Conservation (phyloP, 108 stramenopile species). For the Schizochytrium sp. region DNA sequence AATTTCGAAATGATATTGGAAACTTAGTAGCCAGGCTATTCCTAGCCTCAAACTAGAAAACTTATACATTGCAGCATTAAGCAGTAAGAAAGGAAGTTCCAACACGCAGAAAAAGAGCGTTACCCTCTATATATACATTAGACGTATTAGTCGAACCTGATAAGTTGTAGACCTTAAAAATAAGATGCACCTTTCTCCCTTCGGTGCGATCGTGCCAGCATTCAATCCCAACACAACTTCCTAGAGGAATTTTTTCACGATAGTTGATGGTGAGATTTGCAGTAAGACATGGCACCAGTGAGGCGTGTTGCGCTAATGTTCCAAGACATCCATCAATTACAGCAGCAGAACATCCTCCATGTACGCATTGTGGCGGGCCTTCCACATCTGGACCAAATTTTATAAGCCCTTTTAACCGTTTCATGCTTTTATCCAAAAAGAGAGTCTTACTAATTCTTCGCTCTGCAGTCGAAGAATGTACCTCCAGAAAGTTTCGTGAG, state of each 20-base stretch:
- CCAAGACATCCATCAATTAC: conserved; percentile 18
- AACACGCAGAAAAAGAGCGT: conserved; percentile 6
- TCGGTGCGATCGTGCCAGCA: conserved; percentile 30
- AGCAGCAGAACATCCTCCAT: conserved; percentile 51
- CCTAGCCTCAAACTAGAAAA: no score
- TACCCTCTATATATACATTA: conserved; percentile 11
- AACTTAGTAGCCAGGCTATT: no score
- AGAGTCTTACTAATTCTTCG: conserved; percentile 36
- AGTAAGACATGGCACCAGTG: conserved; percentile 17
- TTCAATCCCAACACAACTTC: conserved; percentile 25
- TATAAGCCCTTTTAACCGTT: background rate
- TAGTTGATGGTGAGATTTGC: conserved; percentile 44
- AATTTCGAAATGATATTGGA: no score
- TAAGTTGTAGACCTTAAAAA: conserved; percentile 36
- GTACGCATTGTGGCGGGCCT: conserved; percentile 55
- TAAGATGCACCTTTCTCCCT: conserved; percentile 17
- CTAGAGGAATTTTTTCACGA: conserved; percentile 42
- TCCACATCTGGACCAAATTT: conserved; percentile 46
- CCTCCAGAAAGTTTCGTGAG: conserved; percentile 48
- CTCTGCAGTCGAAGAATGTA: conserved; percentile 4
- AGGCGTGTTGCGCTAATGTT: conserved; percentile 29
- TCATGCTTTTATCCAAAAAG: conserved; percentile 20
- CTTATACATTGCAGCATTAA: background rate
- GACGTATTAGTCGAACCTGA: background rate
- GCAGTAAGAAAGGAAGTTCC: background rate